Percentiles rank a stretch among this genome's conserved stretches.
Conservation (phyloP, 2,329 filamentous ascomycete species). For the Fusarium nurragi region DNA sequence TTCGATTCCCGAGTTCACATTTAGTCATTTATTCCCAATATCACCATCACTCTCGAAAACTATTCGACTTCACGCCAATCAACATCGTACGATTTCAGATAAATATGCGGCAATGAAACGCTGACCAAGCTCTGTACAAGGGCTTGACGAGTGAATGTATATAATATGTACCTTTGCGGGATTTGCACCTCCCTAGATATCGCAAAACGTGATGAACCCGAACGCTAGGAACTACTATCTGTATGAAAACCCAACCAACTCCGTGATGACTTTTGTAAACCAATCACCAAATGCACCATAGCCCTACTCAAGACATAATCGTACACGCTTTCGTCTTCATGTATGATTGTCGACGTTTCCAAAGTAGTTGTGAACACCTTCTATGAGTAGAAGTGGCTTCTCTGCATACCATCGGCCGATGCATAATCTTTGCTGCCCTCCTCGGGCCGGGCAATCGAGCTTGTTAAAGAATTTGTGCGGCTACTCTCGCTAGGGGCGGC, state of each 20-base stretch:
- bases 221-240: conserved; percentile 43
- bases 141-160: conserved; percentile 25
- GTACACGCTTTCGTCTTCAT: conserved; percentile 32
- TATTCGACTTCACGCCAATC: neutral
- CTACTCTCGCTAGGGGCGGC: conserved; percentile 58
- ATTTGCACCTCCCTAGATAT: conserved; percentile 15
- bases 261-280: conserved; percentile 41
- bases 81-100: too few relatives aligned
- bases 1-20: neutral
- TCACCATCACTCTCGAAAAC: neutral
- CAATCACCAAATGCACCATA: conserved; percentile 40
- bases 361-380: conserved; percentile 15
- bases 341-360: conserved; percentile 9
- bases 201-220: conserved; percentile 26
- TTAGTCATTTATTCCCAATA: neutral
- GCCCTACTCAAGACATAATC: conserved; percentile 28
- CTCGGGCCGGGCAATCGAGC: conserved; percentile 50
- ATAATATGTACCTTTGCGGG: conserved; percentile 14
- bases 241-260: conserved; percentile 39
- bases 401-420: conserved; percentile 65
- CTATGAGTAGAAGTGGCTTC: conserved; percentile 67
- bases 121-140: neutral
- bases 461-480: conserved; percentile 62
- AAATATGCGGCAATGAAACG: neutral
- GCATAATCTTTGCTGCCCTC: conserved; percentile 63